phyloP scores from a whole-genome alignment of 352 stramenopile genomes.

The Phytophthora sp. region DNA sequence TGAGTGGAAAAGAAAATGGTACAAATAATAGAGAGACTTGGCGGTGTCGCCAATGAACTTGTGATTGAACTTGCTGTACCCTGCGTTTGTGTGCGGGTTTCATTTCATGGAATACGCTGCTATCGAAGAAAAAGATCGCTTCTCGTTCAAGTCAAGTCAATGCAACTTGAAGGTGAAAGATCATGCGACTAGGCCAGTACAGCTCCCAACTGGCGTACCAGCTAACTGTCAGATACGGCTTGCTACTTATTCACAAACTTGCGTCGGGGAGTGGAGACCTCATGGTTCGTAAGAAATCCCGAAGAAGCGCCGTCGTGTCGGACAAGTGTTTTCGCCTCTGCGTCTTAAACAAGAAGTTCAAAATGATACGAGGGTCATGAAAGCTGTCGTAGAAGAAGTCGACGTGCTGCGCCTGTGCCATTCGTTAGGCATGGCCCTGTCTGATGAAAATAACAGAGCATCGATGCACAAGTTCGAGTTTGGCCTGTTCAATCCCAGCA shows the following conservation, averaged over 20 bases:
- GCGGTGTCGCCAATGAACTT: too few species aligned
- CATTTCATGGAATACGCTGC: too few species aligned
- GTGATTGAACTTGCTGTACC: too few species aligned
- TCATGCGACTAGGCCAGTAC: too few species aligned
- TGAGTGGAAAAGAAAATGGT: background rate
- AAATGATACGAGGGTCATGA: constrained; percentile 62
- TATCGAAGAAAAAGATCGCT: too few species aligned
- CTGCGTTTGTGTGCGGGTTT: too few species aligned
- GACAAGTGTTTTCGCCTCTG: constrained; percentile 56
- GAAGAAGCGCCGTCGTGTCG: background rate
- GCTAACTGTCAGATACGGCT: too few species aligned
- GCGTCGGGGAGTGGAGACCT: too few species aligned
- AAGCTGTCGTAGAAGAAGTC: constrained; percentile 67
- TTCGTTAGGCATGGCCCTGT: constrained; percentile 48
- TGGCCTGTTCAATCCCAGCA: constrained; percentile 39
- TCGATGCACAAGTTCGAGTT: constrained; percentile 47
- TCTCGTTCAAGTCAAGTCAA: too few species aligned
- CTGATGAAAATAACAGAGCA: constrained; percentile 10
- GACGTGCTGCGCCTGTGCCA: constrained; percentile 68
- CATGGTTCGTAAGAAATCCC: constrained; percentile 23
- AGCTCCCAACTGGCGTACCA: background rate
- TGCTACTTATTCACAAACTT: too few species aligned
- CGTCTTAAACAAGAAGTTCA: constrained; percentile 50
- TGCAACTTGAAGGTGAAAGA: too few species aligned
- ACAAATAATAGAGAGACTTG: constrained; percentile 27